phyloP scores from a whole-genome alignment of 2,329 filamentous ascomycete genomes.

The Fusarium fujikuroi region DNA sequence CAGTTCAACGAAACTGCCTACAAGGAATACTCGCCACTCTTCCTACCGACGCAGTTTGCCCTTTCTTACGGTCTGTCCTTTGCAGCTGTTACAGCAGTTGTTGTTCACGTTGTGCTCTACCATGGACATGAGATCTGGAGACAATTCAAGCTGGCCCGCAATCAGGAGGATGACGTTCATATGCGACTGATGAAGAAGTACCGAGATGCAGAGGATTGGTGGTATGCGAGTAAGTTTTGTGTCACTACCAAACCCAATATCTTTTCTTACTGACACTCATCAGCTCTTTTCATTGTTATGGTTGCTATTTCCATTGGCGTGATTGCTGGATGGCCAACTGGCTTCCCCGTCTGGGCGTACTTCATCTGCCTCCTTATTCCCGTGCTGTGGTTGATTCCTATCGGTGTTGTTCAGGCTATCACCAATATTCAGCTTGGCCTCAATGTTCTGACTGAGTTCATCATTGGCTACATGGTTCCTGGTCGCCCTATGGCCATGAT shows the following conservation, averaged over 20 bases:
- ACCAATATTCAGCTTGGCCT: slow-evolving; percentile 73
- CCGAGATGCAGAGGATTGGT: slow-evolving; percentile 68
- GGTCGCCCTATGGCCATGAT: slow-evolving; percentile 78
- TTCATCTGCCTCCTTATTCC: slow-evolving; percentile 67
- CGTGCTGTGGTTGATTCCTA: slow-evolving; percentile 68
- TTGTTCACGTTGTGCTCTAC: slow-evolving; percentile 66
- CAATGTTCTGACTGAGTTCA: slow-evolving; percentile 78
- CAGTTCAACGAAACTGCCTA: slow-evolving; percentile 72
- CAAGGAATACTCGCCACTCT: slow-evolving; percentile 72
- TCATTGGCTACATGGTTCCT: slow-evolving; percentile 78
- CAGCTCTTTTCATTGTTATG: slow-evolving; percentile 63
- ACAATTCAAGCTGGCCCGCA: slow-evolving; percentile 64
- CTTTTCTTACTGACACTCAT: slow-evolving; percentile 19
- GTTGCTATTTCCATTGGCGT: slow-evolving; percentile 65
- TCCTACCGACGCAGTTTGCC: slow-evolving; percentile 70
- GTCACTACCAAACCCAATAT: slow-evolving; percentile 39
- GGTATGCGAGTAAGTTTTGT: slow-evolving; percentile 63
- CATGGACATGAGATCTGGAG: slow-evolving; percentile 65
- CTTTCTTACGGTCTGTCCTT: slow-evolving; percentile 72
- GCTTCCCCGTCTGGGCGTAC: slow-evolving; percentile 68
- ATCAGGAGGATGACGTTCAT: slow-evolving; percentile 68
- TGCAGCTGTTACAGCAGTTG: slow-evolving; percentile 71
- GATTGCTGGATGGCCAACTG: slow-evolving; percentile 65
- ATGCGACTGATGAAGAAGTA: slow-evolving; percentile 72
- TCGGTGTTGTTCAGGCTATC: slow-evolving; percentile 70